phyloP scores from a whole-genome alignment of 352 stramenopile species.

The Bremia lactucae region DNA sequence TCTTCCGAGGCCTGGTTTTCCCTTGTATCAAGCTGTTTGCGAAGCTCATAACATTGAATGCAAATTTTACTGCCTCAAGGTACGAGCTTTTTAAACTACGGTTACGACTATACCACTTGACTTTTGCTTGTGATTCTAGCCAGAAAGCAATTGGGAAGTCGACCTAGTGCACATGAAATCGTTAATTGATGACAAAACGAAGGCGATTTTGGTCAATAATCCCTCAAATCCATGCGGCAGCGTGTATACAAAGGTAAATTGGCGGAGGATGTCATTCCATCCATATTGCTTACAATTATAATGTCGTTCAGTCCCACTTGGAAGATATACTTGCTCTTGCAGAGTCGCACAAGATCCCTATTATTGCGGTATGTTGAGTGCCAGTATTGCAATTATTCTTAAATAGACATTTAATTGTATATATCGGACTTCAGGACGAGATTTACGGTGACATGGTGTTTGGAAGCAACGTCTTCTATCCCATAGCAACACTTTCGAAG shows the following conservation, averaged over 20 bases:
- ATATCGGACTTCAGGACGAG: conserved; percentile 33
- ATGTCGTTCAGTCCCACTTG: conserved; percentile 33
- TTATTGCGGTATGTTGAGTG: conserved; percentile 79
- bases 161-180: conserved; percentile 88
- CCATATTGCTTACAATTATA: background rate
- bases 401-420: background rate
- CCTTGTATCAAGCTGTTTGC: conserved; percentile 92
- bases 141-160: conserved; percentile 87
- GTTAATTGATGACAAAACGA: conserved; percentile 77
- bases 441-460: conserved; percentile 84
- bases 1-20: conserved; percentile 90
- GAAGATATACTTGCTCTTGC: conserved; percentile 64
- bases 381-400: background rate
- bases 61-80: conserved; percentile 84
- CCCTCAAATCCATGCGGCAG: conserved; percentile 90
- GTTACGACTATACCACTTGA: background rate
- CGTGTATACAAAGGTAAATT: conserved; percentile 85
- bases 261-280: background rate
- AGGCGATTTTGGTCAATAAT: conserved; percentile 93
- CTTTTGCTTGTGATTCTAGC: conserved; percentile 15
- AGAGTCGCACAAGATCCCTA: conserved; percentile 83
- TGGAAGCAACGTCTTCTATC: conserved; percentile 59
- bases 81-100: conserved; percentile 3
- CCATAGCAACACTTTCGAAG: conserved; percentile 73
- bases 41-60: conserved; percentile 87